Base-by-base conservation (phyloP, 2,329 filamentous ascomycete species). In the Aspergillus unguis region DNA sequence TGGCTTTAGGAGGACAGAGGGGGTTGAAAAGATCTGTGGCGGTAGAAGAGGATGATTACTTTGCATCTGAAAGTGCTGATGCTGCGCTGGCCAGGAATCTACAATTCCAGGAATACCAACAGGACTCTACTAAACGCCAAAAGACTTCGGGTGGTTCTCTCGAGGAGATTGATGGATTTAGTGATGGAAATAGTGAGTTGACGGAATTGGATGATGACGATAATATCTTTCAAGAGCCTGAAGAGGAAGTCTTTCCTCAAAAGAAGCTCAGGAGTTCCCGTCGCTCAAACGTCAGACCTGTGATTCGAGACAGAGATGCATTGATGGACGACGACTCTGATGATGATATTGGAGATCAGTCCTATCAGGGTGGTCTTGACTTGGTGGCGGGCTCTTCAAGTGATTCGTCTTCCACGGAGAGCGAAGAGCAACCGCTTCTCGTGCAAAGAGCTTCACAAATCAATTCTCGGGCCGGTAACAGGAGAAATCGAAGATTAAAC, bases 21-120 rank as follows among this genome's bases (percentile, higher is more conserved):
- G 67, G 79, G 57, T 65, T 71, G 48, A 80, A 81, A 67, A 69
- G 75, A 44, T 55, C 73, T 50, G 64, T 73, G 31, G 69, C 77
- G 47, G 72, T 72, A n/a, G 69, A 80, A 55, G 65, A 69, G 45
- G 69, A 74, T 1, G 69, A 74, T 41, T 62, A 65, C 5, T 58
- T 65, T 0, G 62, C 68, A 28, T 36, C 52, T 11, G 67, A 73
- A 37, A 70, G 71, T 32, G 63, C 67, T 1, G 77, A 80, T 61
- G 80, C 77, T 9, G 74, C 78, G 42, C 66, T 87, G 36, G 85
- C 85, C 32, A 70, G 76, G 41, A 71, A 71, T 38, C 71, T 87
- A 47, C 84, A 87, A 61, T 72, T 80, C 29, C 75, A 83, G 58
- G 78, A 81, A 58, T 80, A 80, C 49, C 66, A 68, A 8, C 59